Evolutionary conservation across 345 rosid species (phyloP).

Genomic region (Euphorbia pulcherrima): DNA sequence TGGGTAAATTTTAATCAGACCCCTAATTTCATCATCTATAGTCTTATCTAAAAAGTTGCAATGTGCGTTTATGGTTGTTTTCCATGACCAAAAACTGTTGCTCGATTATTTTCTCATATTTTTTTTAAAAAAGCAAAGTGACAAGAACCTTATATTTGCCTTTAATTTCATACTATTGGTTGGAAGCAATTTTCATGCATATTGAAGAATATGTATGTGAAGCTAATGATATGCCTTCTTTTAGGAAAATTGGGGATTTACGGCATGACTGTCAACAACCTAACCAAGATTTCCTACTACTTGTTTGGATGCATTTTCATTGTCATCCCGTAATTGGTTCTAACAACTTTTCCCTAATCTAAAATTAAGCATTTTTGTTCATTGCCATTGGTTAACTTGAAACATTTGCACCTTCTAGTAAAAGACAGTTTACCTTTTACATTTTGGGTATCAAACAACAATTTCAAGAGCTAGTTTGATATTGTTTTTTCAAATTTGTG

Average conservation of each 20-base stretch:
- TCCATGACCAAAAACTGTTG: too few relatives aligned
- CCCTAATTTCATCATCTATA: slow-evolving; percentile 5
- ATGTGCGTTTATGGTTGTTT: too few relatives aligned
- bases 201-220: slow-evolving; percentile 8
- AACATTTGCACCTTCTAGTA: too few relatives aligned
- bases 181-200: slow-evolving; percentile 20
- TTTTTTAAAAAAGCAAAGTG: too few relatives aligned
- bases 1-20: slow-evolving; percentile 7
- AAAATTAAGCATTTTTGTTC: neutral
- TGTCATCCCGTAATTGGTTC: neutral
- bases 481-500: too few relatives aligned
- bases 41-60: neutral
- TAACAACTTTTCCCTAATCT: neutral
- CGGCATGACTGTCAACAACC: slow-evolving; percentile 3
- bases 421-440: too few relatives aligned
- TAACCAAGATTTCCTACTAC: neutral
- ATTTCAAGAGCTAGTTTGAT: too few relatives aligned
- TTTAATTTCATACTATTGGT: slow-evolving; percentile 4
- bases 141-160: too few relatives aligned
- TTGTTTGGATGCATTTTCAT: neutral
- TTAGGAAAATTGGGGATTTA: slow-evolving; percentile 4
- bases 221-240: neutral
- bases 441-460: too few relatives aligned
- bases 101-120: too few relatives aligned
- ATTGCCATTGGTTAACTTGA: neutral